Percentiles rank a stretch among this genome's conserved stretches.
These are phyloP conservation scores for Citeromyces nyonsensis DNA, from an alignment of 805 yeast species.

Conservation along the genomic window DNA sequence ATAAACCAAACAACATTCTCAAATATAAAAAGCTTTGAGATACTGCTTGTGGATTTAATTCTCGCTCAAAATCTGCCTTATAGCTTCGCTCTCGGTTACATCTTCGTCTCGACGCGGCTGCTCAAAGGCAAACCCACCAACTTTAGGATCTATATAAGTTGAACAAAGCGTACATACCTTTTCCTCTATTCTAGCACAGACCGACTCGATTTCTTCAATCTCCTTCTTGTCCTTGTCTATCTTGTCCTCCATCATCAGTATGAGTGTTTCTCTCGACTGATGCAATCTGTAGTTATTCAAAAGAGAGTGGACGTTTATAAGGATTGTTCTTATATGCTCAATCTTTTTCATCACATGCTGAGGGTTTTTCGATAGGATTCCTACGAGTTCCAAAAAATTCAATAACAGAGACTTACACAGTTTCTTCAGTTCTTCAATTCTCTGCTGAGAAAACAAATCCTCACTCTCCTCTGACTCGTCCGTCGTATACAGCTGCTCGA, in stretches of 20 bases:
- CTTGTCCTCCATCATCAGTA: slow-evolving; percentile 55
- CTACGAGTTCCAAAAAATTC: slow-evolving; percentile 72
- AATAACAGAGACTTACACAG: slow-evolving; percentile 65
- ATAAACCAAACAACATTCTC: no score
- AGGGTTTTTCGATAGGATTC: slow-evolving; percentile 65
- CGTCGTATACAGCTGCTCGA: slow-evolving; percentile 45
- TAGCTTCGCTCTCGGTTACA: neutral
- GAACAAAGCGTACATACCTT: slow-evolving; percentile 14
- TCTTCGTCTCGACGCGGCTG: neutral
- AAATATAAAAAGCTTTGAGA: no score
- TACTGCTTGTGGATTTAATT: no score
- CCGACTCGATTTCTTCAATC: slow-evolving; percentile 26
- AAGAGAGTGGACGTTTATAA: slow-evolving; percentile 84
- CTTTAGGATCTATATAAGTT: slow-evolving; percentile 6
- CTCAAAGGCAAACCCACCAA: slow-evolving; percentile 1
- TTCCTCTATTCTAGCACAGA: slow-evolving; percentile 20
- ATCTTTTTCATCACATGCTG: slow-evolving; percentile 40
- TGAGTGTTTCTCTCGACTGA: slow-evolving; percentile 82
- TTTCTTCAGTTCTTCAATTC: slow-evolving; percentile 64
- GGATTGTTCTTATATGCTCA: slow-evolving; percentile 63
- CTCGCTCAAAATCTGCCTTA: neutral
- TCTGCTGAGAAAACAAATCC: slow-evolving; percentile 25
- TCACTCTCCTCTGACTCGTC: slow-evolving; percentile 10
- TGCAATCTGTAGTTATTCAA: slow-evolving; percentile 90
- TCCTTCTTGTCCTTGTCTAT: slow-evolving; percentile 20